A percentile compares a stretch with the other conserved stretches of the same genome.
phyloP scores from a whole-genome alignment of 331 rosid species.

The Acacia concinna region DNA sequence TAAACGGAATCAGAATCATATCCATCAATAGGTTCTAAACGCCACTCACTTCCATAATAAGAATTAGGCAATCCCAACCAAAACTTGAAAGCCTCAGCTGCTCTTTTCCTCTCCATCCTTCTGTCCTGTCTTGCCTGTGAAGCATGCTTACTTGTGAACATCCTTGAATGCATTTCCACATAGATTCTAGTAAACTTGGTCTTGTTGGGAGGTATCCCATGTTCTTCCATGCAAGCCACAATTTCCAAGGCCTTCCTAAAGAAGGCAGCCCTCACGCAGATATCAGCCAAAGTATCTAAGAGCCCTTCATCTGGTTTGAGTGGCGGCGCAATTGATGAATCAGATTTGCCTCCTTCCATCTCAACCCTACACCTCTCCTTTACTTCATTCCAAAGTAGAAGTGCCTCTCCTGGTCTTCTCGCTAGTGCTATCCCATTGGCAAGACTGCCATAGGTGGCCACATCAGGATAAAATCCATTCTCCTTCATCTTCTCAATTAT shows the following conservation, averaged over 20 bases:
- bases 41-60: constrained; percentile 94
- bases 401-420: constrained; percentile 96
- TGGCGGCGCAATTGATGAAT: constrained; percentile 59
- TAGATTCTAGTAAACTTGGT: constrained; percentile 86
- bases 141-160: constrained; percentile 98
- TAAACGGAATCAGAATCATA: constrained; percentile 43
- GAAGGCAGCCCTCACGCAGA: constrained; percentile 95
- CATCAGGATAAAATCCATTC: constrained; percentile 69
- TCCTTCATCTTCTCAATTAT: constrained; percentile 79
- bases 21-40: constrained; percentile 73
- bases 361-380: constrained; percentile 71
- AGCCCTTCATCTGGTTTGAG: constrained; percentile 92
- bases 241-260: constrained; percentile 88
- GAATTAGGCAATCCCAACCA: constrained; percentile 97
- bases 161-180: constrained; percentile 97
- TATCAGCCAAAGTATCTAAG: constrained; percentile 86
- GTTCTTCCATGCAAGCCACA: constrained; percentile 98
- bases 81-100: constrained; percentile 97
- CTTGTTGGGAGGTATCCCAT: constrained; percentile 90
- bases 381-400: constrained; percentile 90
- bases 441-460: constrained; percentile 83
- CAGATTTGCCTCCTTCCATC: constrained; percentile 36
- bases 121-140: constrained; percentile 90
- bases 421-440: constrained; percentile 84
- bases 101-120: constrained; percentile 87